Percentiles rank a stretch among this genome's conserved stretches.
These are phyloP conservation scores for Geranium incanum DNA, from an alignment of 441 rosid species.

Conservation along the genomic window DNA sequence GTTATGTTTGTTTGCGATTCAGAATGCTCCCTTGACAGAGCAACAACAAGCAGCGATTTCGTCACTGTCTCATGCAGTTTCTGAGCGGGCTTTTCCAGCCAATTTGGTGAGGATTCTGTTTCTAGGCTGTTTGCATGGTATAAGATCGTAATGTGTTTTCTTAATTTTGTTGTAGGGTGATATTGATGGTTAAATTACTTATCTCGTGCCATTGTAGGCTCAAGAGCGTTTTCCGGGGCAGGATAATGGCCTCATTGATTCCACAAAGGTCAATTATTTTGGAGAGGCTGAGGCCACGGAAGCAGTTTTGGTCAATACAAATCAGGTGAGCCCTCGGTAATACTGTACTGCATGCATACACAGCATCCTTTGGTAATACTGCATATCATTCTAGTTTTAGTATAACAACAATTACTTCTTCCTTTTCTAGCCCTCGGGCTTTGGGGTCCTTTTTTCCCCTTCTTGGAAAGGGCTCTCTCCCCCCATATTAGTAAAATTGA, in stretches of 20 bases:
- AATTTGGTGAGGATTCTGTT: constrained; percentile 46
- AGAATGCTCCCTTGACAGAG: constrained; percentile 82
- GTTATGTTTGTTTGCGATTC: constrained; percentile 15
- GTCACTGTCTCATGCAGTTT: constrained; percentile 56
- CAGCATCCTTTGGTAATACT: not conserved
- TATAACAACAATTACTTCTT: not conserved
- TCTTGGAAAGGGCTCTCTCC: no score
- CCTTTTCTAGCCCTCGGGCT: no score
- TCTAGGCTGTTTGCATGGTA: not conserved
- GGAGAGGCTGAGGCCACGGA: constrained; percentile 55
- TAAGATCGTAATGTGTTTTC: not conserved
- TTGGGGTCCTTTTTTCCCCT: no score
- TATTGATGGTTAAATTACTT: not conserved
- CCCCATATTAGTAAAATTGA: no score
- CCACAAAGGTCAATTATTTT: constrained; percentile 35
- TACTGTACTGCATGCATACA: not conserved
- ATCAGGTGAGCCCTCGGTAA: constrained; percentile 43
- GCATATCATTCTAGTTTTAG: not conserved
- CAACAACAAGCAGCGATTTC: constrained; percentile 72
- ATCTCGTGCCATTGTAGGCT: constrained; percentile 32
- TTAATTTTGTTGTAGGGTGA: not conserved
- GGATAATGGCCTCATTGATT: constrained; percentile 61
- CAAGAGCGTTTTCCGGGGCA: constrained; percentile 48
- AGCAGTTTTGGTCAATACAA: constrained; percentile 79
- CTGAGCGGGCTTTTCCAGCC: constrained; percentile 76